Evolutionary conservation across 768 basidiomycete species (phyloP).

Genomic region (Neoboletus magnificus): DNA sequence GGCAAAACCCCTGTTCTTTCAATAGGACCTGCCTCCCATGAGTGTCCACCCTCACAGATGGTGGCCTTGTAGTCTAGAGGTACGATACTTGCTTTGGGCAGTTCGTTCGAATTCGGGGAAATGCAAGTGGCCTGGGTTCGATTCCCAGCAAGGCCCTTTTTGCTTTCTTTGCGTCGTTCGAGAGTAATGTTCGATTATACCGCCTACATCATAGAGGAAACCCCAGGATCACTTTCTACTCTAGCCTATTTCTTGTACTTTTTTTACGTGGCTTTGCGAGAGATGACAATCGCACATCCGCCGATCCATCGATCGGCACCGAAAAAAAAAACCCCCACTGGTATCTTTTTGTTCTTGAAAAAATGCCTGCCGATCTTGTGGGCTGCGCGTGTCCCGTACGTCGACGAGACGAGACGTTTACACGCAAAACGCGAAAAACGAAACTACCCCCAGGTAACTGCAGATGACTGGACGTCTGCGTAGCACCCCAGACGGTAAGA

Average conservation of each 20-base stretch:
- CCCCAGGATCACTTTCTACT: background rate
- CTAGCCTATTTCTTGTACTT: background rate
- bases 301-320: background rate
- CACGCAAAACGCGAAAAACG: background rate
- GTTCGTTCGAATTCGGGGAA: background rate
- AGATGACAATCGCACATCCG: background rate
- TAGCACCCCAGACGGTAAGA: background rate
- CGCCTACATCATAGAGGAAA: too few relatives aligned
- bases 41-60: too few relatives aligned
- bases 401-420: background rate
- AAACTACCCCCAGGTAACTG: background rate
- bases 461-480: background rate
- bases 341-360: background rate
- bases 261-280: background rate
- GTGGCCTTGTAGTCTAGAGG: conserved; percentile 31
- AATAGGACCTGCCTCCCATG: background rate
- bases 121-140: conserved; percentile 40
- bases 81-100: conserved; percentile 34
- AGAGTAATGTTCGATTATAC: background rate
- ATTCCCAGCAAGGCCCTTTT: conserved; percentile 38
- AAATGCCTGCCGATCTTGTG: background rate
- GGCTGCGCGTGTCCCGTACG: too few relatives aligned
- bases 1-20: background rate
- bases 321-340: background rate
- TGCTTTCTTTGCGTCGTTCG: background rate